Evolutionary conservation across 2,329 filamentous ascomycete species (phyloP).

Genomic region (Aspergillus sp.): DNA sequence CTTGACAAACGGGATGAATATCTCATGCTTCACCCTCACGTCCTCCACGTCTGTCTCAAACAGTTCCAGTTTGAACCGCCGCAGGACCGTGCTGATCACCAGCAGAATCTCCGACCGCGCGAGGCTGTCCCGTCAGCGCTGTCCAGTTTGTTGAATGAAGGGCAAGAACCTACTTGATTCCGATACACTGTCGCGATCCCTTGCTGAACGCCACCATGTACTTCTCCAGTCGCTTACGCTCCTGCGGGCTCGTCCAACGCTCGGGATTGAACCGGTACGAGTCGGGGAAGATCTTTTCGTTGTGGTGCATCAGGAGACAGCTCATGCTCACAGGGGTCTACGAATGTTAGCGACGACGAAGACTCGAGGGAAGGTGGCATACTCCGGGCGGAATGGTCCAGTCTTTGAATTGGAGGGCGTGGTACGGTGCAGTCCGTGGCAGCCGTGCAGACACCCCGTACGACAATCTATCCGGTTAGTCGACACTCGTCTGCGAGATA

Average conservation of each 20-base stretch:
- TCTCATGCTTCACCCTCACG: conserved; percentile 20
- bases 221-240: conserved; percentile 26
- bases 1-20: conserved; percentile 13
- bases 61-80: conserved; percentile 24
- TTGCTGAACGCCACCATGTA: conserved; percentile 35
- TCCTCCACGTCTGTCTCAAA: conserved; percentile 27
- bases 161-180: conserved; percentile 31
- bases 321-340: conserved; percentile 35
- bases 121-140: conserved; percentile 14
- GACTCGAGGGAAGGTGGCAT: conserved; percentile 3
- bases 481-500: not conserved
- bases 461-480: conserved; percentile 9
- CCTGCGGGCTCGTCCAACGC: conserved; percentile 27
- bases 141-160: not conserved
- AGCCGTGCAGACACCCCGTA: conserved; percentile 24
- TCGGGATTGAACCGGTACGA: conserved; percentile 31
- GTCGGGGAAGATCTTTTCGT: conserved; percentile 32
- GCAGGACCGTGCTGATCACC: conserved; percentile 21
- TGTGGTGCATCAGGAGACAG: conserved; percentile 28
- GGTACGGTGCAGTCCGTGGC: conserved; percentile 22
- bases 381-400: conserved; percentile 28
- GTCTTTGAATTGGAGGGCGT: conserved; percentile 24
- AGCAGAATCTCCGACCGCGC: conserved; percentile 29
- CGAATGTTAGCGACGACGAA: not conserved
- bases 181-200: conserved; percentile 42